Evolutionary conservation across 2,329 filamentous ascomycete species (phyloP).

Genomic region (Arthrinium puccinioides): DNA sequence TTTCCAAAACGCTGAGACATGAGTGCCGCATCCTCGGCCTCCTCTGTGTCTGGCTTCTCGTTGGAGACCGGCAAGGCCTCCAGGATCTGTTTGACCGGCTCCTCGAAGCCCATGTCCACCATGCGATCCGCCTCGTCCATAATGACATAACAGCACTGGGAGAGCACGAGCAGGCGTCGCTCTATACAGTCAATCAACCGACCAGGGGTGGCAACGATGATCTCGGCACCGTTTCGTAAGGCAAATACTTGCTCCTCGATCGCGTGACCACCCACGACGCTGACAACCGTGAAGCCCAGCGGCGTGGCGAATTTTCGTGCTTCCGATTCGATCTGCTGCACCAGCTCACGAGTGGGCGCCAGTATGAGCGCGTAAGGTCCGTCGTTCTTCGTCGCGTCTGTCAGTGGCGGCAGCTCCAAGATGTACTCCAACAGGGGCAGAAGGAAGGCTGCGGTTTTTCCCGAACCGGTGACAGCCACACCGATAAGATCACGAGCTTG

Average conservation of each 20-base stretch:
- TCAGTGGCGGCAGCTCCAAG: slow-evolving; percentile 75
- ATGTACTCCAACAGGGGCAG: slow-evolving; percentile 93
- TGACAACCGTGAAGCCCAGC: slow-evolving; percentile 89
- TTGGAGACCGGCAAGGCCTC: slow-evolving; percentile 88
- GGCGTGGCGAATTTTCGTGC: slow-evolving; percentile 87
- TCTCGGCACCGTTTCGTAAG: slow-evolving; percentile 87
- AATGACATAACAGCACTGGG: slow-evolving; percentile 97
- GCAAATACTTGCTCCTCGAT: slow-evolving; percentile 91
- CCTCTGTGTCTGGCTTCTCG: slow-evolving; percentile 90
- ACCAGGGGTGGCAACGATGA: slow-evolving; percentile 96
- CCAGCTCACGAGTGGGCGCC: slow-evolving; percentile 92
- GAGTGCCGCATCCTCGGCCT: slow-evolving; percentile 75
- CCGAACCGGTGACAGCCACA: slow-evolving; percentile 94
- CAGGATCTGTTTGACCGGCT: slow-evolving; percentile 94
- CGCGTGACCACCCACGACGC: slow-evolving; percentile 94
- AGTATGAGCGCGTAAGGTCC: slow-evolving; percentile 96
- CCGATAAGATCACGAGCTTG: slow-evolving; percentile 94
- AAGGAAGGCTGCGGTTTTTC: slow-evolving; percentile 94
- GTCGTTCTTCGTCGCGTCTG: slow-evolving; percentile 82
- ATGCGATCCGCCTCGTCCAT: slow-evolving; percentile 99
- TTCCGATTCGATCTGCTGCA: slow-evolving; percentile 94
- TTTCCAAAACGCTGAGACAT: slow-evolving; percentile 76
- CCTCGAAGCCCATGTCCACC: slow-evolving; percentile 98
- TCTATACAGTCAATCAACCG: slow-evolving; percentile 97
- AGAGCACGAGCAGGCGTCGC: slow-evolving; percentile 79